phyloP scores from a whole-genome alignment of 1,284 basidiomycete species.

The Erythrobasidium hasegawianum region DNA sequence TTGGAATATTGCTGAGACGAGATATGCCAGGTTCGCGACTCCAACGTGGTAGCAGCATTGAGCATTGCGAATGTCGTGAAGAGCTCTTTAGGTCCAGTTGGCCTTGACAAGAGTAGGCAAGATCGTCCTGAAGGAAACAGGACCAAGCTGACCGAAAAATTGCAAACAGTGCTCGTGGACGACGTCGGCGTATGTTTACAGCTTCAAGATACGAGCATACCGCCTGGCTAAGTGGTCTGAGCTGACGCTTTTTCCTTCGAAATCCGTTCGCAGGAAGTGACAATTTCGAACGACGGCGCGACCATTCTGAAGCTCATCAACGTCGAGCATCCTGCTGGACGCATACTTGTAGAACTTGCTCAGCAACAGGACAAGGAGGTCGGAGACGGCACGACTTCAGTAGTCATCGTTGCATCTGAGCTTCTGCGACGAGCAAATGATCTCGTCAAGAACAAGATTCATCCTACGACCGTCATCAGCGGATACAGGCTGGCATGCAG shows the following conservation, averaged over 20 bases:
- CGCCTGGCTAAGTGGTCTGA: not conserved
- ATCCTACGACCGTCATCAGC: conserved; percentile 98
- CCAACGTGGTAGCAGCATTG: conserved; percentile 35
- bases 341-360: conserved; percentile 95
- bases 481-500: conserved; percentile 95
- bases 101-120: conserved; percentile 69
- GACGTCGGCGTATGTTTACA: conserved; percentile 79
- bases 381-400: conserved; percentile 97
- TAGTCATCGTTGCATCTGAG: conserved; percentile 96
- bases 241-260: not conserved
- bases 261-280: conserved; percentile 70
- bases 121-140: not conserved
- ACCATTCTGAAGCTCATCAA: conserved; percentile 92
- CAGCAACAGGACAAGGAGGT: conserved; percentile 98
- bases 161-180: conserved; percentile 83
- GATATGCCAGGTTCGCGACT: conserved; percentile 33
- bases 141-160: conserved; percentile 14
- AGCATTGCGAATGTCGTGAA: conserved; percentile 93
- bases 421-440: conserved; percentile 93
- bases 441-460: conserved; percentile 96
- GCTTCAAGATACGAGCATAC: not conserved
- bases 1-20: too few species aligned
- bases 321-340: conserved; percentile 53
- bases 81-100: conserved; percentile 80
- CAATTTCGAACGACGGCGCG: conserved; percentile 98